Percentiles rank a stretch among this genome's conserved stretches.
These are phyloP conservation scores for Sabuloglossum arenarium DNA, from an alignment of 495 filamentous ascomycete genomes.

Conservation along the genomic window DNA sequence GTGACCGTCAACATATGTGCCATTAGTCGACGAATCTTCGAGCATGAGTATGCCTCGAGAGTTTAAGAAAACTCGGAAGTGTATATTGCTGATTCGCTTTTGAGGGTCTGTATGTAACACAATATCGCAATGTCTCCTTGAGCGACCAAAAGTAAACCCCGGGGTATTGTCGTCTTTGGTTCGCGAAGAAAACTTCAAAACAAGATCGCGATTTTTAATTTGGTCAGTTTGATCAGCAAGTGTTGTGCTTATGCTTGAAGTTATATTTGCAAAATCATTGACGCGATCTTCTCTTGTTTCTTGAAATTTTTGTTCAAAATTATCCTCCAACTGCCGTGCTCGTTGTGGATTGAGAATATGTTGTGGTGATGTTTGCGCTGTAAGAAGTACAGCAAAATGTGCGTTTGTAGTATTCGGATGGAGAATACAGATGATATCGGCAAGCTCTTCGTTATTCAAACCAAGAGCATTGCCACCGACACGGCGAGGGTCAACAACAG, in stretches of 20 bases:
- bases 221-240: not conserved
- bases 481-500: slow-evolving; percentile 57
- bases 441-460: slow-evolving; percentile 55
- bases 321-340: not conserved
- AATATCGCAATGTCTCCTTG: slow-evolving; percentile 49
- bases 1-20: slow-evolving; percentile 59
- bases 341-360: slow-evolving; percentile 27
- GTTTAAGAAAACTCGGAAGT: slow-evolving; percentile 83
- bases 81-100: slow-evolving; percentile 62
- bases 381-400: slow-evolving; percentile 36
- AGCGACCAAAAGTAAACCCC: slow-evolving; percentile 78
- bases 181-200: slow-evolving; percentile 53
- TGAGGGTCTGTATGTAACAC: too few species aligned
- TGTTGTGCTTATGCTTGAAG: slow-evolving; percentile 18
- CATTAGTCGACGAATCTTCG: slow-evolving; percentile 80
- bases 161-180: slow-evolving; percentile 32
- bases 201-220: slow-evolving; percentile 33
- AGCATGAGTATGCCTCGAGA: slow-evolving; percentile 65
- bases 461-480: slow-evolving; percentile 56
- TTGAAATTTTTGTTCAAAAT: not conserved
- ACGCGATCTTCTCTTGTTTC: slow-evolving; percentile 8
- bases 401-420: slow-evolving; percentile 58
- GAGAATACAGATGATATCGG: slow-evolving; percentile 78
- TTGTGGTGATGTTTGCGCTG: slow-evolving; percentile 28
- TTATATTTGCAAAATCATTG: slow-evolving; percentile 10